phyloP scores from a whole-genome alignment of 176 grass and related monocot genomes.

The Metroxylon sagu region DNA sequence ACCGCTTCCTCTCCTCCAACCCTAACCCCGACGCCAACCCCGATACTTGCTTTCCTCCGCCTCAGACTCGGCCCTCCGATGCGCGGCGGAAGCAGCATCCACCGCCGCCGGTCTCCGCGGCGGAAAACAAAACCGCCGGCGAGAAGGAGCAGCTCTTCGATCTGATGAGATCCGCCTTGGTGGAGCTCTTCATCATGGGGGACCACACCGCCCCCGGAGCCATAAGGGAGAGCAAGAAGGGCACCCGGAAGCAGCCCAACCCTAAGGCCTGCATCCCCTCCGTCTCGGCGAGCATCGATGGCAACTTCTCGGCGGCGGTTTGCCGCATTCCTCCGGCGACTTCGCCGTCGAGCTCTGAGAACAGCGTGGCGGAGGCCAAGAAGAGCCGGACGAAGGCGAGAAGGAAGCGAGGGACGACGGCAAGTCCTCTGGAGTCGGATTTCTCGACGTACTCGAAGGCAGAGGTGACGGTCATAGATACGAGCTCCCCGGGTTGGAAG shows the following conservation, averaged over 20 bases:
- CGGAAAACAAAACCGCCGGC: neutral
- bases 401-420: neutral
- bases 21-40: constrained; percentile 27
- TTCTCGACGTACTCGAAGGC: constrained; percentile 23
- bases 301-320: neutral
- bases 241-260: constrained; percentile 22
- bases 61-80: neutral
- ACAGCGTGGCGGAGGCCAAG: constrained; percentile 10
- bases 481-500: constrained; percentile 65
- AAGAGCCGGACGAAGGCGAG: constrained; percentile 22
- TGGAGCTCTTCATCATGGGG: constrained; percentile 63
- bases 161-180: constrained; percentile 27
- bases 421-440: constrained; percentile 14
- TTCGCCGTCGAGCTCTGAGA: constrained; percentile 8
- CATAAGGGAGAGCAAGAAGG: neutral
- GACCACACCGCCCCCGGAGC: neutral
- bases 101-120: neutral
- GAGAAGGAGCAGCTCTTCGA: constrained; percentile 11
- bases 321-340: constrained; percentile 17
- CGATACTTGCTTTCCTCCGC: neutral
- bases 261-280: constrained; percentile 20
- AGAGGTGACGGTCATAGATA: constrained; percentile 83
- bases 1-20: constrained; percentile 39
- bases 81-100: constrained; percentile 1
- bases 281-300: constrained; percentile 39